Evolutionary conservation across 768 basidiomycete genomes (phyloP), one percentile per base, ranked within the genome.

Genomic region (Mycena rebaudengoi): DNA sequence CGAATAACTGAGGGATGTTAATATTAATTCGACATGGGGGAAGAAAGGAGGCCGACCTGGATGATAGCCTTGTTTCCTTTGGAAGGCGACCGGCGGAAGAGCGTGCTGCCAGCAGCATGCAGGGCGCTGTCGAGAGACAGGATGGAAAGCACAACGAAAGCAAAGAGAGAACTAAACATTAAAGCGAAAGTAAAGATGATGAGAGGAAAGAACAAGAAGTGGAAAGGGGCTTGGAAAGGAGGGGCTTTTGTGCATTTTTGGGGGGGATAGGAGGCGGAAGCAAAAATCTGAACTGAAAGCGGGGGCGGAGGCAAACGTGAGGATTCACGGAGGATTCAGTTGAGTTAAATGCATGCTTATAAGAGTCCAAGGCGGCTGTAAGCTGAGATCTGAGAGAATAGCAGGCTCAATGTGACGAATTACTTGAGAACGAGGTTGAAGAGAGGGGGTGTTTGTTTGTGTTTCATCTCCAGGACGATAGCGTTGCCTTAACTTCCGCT

Each of bases 11-110:
- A 4, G 16, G 5, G 20, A 28, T 6, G 33, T 11, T n/a, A n/a
- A 11, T 8, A 1, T 23, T 3, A 25, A 29, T 32, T 28, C 46
- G 28, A n/a, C n/a, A n/a, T 29, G 5, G n/a, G n/a, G 11, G 33
- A 20, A 25, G 16, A 5, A 37, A 44, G 25, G 14, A 25, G n/a
- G n/a, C n/a, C 44, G 35, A 62, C 61, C 61, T 62, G 51, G 12
- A 78, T 73, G 62, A 84, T 82, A 39, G 81, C 75, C 23, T 60
- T 70, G 26, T 59, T 58, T 12, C 35, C 18, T 8, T 41, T 52
- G 18, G 60, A 18, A 20, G 64, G 64, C 18, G 59, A 60, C 4
- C 63, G 58, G 71, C 57, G 21, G 55, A 54, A 30, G 12, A 39
- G 23, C 21, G 45, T 46, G 32, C 51, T 26, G 60, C 51, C 51